Evolutionary conservation across 495 filamentous ascomycete genomes (phyloP), one percentile per base, ranked within the genome.

Genomic region (Hyaloscypha finlandica): DNA sequence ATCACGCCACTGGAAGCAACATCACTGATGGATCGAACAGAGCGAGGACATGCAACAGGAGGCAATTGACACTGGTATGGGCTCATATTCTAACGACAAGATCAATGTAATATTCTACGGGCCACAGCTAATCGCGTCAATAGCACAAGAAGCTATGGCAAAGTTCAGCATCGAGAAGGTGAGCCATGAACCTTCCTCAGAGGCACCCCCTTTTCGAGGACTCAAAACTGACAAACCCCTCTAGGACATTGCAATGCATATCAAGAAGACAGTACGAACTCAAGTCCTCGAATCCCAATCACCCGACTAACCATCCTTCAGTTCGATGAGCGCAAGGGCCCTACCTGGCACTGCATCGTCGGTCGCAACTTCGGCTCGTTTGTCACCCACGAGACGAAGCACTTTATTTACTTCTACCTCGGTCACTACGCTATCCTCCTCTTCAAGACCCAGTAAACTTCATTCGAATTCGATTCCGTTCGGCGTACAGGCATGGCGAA

Each of bases 391-490:
- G 95, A 99, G 77, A 97, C 95, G 51, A 97, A 97, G 80, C 95
- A 99, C 80, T 99, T 99, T 83, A 97, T 98, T 76, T 99, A 99
- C 83, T 99, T 99, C 85, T 98, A 98, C 81, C 91, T 98, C 67
- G 95, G 95, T 58, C 95, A 97, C 84, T 97, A 92, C 77, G 95
- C 95, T 22, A 97, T 99, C 74, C 89, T 99, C 53, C 88, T 99
- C 63, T 99, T 98, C 87, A 99, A 99, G 87, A 99, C 95, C 30
- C 94, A 97, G 84, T 97, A 86, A 81, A 29, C 16, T 52, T 8
- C n/a, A 6, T 19, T 20, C 54, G 12, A n/a, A 16, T 35, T 20
- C 59, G 11, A 59, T 54, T 20, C 20, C 31, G 25, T 61, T 53
- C 22, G 63, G 51, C 63, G 63, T 58, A 56, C 30, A 25, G 35